Conservation (phyloP, 2,329 filamentous ascomycete genomes). For the Colletotrichum higginsianum region DNA sequence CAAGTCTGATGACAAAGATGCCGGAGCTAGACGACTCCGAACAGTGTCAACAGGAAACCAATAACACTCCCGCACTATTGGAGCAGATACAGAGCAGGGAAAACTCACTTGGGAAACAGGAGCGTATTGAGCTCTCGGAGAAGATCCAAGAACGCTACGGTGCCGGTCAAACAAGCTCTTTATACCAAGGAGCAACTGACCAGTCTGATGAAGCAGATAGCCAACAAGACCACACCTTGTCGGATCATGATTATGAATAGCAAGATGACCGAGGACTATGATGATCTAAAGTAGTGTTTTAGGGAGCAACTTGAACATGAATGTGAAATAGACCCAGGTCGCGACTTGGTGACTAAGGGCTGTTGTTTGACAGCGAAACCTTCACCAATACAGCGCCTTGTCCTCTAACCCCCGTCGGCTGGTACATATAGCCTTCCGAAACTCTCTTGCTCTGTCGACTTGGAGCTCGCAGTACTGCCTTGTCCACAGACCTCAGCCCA, state of each 20-base stretch:
- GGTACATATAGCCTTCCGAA: neutral
- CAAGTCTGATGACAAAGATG: no score
- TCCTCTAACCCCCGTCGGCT: neutral
- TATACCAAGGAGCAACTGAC: conserved; percentile 6
- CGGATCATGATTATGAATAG: neutral
- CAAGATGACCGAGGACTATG: neutral
- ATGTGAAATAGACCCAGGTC: neutral
- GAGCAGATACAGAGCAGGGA: neutral
- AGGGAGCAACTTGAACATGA: neutral
- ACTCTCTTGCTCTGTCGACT: neutral
- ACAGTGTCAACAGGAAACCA: no score
- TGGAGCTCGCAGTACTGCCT: neutral
- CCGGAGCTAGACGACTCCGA: no score
- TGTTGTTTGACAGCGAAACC: neutral
- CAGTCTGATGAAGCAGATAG: neutral
- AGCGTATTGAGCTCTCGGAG: neutral
- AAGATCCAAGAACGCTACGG: conserved; percentile 11
- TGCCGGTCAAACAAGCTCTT: neutral
- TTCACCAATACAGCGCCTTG: neutral
- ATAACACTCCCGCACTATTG: no score
- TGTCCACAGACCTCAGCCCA: neutral
- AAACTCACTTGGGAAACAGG: neutral
- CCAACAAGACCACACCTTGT: neutral
- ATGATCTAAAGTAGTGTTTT: neutral
- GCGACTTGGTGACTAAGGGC: neutral